Percentiles rank a stretch among this genome's conserved stretches.
These are phyloP conservation scores for Fraxinus sp. DNA, from an alignment of 305 asterid species.

Conservation along the genomic window DNA sequence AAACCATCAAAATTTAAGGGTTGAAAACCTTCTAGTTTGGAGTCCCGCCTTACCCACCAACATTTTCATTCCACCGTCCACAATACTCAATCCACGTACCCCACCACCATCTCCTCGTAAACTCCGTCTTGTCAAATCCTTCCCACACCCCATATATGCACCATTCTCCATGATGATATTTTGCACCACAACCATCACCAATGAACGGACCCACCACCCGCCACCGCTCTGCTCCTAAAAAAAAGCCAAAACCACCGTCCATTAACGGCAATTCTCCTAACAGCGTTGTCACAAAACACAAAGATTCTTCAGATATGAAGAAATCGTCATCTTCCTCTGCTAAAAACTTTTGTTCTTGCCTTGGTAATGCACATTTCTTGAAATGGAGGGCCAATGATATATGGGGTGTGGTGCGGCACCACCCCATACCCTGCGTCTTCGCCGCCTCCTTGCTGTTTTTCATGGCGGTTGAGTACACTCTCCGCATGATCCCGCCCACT, in stretches of 20 bases:
- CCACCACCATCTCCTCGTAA: not conserved
- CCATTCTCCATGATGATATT: not conserved
- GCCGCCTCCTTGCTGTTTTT: constrained; percentile 60
- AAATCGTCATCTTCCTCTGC: constrained; percentile 8
- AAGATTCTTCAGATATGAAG: constrained; percentile 32
- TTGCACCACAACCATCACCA: not conserved
- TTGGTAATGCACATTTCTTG: constrained; percentile 45
- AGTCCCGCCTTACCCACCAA: not conserved
- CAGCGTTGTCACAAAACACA: constrained; percentile 1
- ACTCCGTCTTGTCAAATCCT: not conserved
- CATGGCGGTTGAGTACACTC: constrained; percentile 86
- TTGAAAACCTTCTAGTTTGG: not conserved
- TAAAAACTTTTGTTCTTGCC: not conserved
- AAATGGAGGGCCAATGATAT: constrained; percentile 65
- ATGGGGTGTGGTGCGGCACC: constrained; percentile 44
- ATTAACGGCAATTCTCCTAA: constrained; percentile 2
- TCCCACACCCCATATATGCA: not conserved
- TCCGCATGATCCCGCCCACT: constrained; percentile 61
- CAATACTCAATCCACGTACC: not conserved
- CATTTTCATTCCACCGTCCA: not conserved
- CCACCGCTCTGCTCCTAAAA: constrained; percentile 25
- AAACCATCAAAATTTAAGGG: not conserved
- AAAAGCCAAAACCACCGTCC: not conserved
- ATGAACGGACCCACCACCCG: constrained; percentile 40
- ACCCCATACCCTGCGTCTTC: constrained; percentile 67